These are phyloP conservation scores for Mikania micrantha DNA, from an alignment of 129 eudicot genomes.

Conservation along the genomic window DNA sequence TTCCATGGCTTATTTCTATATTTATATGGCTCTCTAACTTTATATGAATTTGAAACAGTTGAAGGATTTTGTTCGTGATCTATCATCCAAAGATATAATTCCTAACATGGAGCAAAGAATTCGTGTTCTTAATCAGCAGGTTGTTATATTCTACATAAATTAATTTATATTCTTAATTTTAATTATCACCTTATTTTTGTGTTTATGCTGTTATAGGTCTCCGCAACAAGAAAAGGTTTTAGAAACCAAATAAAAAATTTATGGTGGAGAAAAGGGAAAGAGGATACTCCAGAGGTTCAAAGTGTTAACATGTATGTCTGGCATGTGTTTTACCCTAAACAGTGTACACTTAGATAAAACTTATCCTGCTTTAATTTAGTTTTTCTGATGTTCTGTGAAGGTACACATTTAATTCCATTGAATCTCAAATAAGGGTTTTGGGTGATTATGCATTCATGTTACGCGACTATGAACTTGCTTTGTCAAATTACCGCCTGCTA, in stretches of 20 bases:
- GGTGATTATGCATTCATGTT: conserved; percentile 97
- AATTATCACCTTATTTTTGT: background rate
- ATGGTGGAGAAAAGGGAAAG: conserved; percentile 99
- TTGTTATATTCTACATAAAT: conserved; percentile 18
- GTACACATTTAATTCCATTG: conserved; percentile 90
- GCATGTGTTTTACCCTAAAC: background rate
- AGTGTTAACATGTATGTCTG: conserved; percentile 59
- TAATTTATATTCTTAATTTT: background rate
- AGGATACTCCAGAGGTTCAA: conserved; percentile 67
- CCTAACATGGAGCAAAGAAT: conserved; percentile 93
- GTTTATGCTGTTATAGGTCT: conserved; percentile 42
- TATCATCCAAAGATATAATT: conserved; percentile 80
- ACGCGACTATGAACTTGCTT: conserved; percentile 91
- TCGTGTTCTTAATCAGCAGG: conserved; percentile 93
- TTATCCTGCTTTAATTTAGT: conserved; percentile 15
- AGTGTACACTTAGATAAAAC: too few relatives aligned
- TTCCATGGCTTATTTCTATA: conserved; percentile 4
- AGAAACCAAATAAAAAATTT: conserved; percentile 92
- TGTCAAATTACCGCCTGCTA: conserved; percentile 85
- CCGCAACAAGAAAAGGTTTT: conserved; percentile 96
- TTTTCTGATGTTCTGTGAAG: conserved; percentile 37
- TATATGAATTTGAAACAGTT: conserved; percentile 43
- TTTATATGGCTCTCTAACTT: background rate
- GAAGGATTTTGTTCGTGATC: conserved; percentile 61
- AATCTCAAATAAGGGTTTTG: conserved; percentile 93